Evolutionary conservation across 225 moss, liverwort and hornwort genomes (phyloP), one percentile per base, ranked within the genome.

Genomic region (Takakia lepidozioides): DNA sequence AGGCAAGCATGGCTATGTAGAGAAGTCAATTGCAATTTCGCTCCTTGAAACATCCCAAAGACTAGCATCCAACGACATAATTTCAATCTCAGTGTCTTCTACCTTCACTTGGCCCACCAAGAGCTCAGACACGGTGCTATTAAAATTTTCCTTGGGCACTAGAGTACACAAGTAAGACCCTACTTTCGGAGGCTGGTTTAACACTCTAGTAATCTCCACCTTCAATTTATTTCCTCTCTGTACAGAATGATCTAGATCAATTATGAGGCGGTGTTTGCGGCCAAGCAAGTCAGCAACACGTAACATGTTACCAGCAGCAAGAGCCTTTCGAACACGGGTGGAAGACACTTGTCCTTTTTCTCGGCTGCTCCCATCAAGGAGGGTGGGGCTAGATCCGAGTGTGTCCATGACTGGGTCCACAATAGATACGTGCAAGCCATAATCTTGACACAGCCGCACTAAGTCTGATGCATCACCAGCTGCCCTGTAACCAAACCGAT

Each of bases 301-400:
- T 65, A 75, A 76, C 71, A 81, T 65, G 55, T 98, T 56, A 3
- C 85, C 95, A 50, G 67, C 72, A 19, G 78, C 74, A 23, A 98
- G 66, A 29, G 87, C 91, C 53, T 71, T 87, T 22, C 95, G 78
- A 29, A 87, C 70, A 42, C 81, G 80, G 16, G 95, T 91, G 32
- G 95, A 87, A 13, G 95, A 98, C 43, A 98, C 75, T 68, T 98
- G 85, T 5, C 95, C 95, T 60, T 81, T 98, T 54, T 87, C 95
- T 59, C 78, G 72, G 48, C 71, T 72, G 29, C 46, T 74, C 19
- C 52, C 63, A 11, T 64, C 67, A 14, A 55, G 44, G 10, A 46
- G 2, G 48, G 53, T 54, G 16, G 53, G 48, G 15, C 53, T 60
- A 26, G 49, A 7, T 28, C 51, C 38, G 39, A 59, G 60, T 19